phyloP scores from a whole-genome alignment of 768 basidiomycete species.

The Kockovaella imperatae region DNA sequence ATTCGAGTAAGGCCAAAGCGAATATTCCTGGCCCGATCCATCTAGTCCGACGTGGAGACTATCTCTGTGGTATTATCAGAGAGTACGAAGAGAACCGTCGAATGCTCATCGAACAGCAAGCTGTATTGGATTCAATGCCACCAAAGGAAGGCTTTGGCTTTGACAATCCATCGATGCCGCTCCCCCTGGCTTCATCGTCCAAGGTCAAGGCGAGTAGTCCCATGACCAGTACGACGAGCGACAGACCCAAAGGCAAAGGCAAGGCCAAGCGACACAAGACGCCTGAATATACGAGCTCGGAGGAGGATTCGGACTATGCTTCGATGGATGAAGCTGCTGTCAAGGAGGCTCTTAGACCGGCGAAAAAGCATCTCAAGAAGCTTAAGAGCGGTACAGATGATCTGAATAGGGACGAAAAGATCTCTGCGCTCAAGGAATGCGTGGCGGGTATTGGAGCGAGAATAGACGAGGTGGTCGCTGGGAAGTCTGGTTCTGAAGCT shows the following conservation, averaged over 20 bases:
- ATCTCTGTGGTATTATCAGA: slow-evolving; percentile 51
- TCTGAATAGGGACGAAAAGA: slow-evolving; percentile 91
- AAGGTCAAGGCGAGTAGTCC: slow-evolving; percentile 16
- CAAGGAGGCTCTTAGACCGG: slow-evolving; percentile 90
- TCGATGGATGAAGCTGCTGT: slow-evolving; percentile 91
- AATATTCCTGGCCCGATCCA: slow-evolving; percentile 95
- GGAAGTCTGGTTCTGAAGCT: slow-evolving; percentile 73
- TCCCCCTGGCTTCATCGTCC: slow-evolving; percentile 5
- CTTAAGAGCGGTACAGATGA: slow-evolving; percentile 87
- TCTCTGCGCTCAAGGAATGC: slow-evolving; percentile 89
- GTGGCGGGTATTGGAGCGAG: slow-evolving; percentile 85
- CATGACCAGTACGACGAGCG: slow-evolving; percentile 50
- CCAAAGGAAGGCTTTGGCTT: slow-evolving; percentile 33
- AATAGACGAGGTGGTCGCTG: slow-evolving; percentile 72
- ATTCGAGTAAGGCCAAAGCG: slow-evolving; percentile 28
- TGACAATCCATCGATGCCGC: slow-evolving; percentile 19
- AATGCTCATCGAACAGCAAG: slow-evolving; percentile 36
- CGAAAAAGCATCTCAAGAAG: slow-evolving; percentile 95
- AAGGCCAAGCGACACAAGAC: slow-evolving; percentile 91
- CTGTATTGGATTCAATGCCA: slow-evolving; percentile 29
- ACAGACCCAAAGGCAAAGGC: slow-evolving; percentile 56
- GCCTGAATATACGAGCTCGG: slow-evolving; percentile 91
- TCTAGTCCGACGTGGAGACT: slow-evolving; percentile 92
- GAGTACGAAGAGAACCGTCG: slow-evolving; percentile 42
- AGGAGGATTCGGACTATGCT: slow-evolving; percentile 80